A percentile compares a stretch with the other conserved stretches of the same genome.
Conservation (phyloP, 129 eudicot genomes). For the Dittrichia graveolens region DNA sequence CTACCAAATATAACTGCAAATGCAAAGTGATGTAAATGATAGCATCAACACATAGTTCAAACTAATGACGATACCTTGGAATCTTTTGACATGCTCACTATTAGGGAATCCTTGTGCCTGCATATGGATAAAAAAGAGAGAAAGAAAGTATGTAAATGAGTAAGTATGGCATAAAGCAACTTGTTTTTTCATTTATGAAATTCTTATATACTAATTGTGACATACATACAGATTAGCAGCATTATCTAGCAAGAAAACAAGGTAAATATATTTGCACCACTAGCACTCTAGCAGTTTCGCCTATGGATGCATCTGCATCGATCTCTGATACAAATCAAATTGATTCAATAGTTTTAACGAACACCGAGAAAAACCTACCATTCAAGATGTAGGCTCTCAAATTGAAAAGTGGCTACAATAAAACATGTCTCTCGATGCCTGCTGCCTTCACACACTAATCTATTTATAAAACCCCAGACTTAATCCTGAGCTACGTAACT, state of each 20-base stretch:
- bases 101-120: constrained; percentile 76
- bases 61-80: constrained; percentile 57
- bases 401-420: too few relatives aligned
- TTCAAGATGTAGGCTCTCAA: too few relatives aligned
- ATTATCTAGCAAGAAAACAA: background rate
- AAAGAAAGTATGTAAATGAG: background rate
- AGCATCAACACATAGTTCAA: constrained; percentile 15
- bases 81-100: constrained; percentile 81
- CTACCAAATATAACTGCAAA: background rate
- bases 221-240: background rate
- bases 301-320: background rate
- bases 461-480: too few relatives aligned
- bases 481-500: too few relatives aligned
- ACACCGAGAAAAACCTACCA: too few relatives aligned
- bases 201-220: background rate
- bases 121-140: constrained; percentile 24
- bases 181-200: background rate
- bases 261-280: background rate
- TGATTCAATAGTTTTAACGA: too few relatives aligned
- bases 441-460: too few relatives aligned
- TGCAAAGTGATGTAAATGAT: constrained; percentile 1
- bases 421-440: too few relatives aligned
- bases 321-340: too few relatives aligned
- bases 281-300: background rate
- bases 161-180: constrained; percentile 6